Evolutionary conservation across 371 early-diverging fungal genomes (phyloP).

Genomic region (Funneliformis caledonium): DNA sequence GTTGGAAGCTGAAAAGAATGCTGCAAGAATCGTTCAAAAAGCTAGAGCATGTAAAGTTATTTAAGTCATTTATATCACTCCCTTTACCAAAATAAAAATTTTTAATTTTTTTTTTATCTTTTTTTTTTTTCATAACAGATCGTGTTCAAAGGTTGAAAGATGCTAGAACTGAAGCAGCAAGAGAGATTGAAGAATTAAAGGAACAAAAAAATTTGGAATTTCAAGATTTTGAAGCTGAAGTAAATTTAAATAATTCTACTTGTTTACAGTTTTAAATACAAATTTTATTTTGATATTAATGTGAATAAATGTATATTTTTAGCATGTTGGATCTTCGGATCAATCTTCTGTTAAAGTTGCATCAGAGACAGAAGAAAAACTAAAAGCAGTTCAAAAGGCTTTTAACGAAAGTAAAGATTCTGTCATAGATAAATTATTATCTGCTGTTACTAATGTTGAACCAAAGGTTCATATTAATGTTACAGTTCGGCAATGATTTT

Average conservation of each 20-base stretch:
- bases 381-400: conserved; percentile 67
- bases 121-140: conserved; percentile 61
- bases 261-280: background rate
- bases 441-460: conserved; percentile 73
- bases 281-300: background rate
- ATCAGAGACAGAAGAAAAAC: conserved; percentile 79
- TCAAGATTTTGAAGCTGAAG: conserved; percentile 79
- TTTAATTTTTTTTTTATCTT: background rate
- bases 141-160: conserved; percentile 92
- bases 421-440: conserved; percentile 76
- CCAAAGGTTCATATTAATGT: conserved; percentile 72
- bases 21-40: conserved; percentile 89
- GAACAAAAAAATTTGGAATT: conserved; percentile 84
- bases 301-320: conserved; percentile 30
- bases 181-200: conserved; percentile 90
- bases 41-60: conserved; percentile 84
- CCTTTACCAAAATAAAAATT: background rate
- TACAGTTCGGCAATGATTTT: conserved; percentile 40
- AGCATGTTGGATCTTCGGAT: conserved; percentile 80
- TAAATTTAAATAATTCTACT: conserved; percentile 45
- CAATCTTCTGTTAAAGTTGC: conserved; percentile 71
- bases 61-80: background rate
- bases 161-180: conserved; percentile 91
- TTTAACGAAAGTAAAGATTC: conserved; percentile 71
- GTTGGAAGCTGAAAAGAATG: conserved; percentile 86